A percentile compares a stretch with the other conserved stretches of the same genome.
These are phyloP conservation scores for Termitomyces sp. DNA, from an alignment of 768 basidiomycete species.

Conservation along the genomic window DNA sequence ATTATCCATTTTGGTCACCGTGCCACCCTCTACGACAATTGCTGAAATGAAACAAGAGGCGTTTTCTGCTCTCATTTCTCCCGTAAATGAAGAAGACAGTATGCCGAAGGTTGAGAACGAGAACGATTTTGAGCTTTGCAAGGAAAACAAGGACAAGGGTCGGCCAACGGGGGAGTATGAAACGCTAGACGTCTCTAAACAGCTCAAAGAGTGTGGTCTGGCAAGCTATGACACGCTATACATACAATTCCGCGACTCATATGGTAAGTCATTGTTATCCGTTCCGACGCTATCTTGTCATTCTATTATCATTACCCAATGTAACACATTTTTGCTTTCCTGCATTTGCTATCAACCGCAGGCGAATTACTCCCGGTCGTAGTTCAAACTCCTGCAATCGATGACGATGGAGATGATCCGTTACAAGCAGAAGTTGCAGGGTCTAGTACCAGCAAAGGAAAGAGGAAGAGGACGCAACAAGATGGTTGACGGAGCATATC, in stretches of 20 bases:
- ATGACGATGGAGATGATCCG: slow-evolving; percentile 57
- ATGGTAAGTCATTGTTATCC: slow-evolving; percentile 40
- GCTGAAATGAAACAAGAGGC: slow-evolving; percentile 57
- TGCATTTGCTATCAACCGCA: slow-evolving; percentile 21
- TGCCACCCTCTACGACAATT: slow-evolving; percentile 48
- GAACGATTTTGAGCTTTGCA: slow-evolving; percentile 57
- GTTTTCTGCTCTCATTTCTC: slow-evolving; percentile 51
- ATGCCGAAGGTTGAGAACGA: slow-evolving; percentile 23
- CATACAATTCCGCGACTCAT: slow-evolving; percentile 56
- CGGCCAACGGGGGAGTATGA: slow-evolving; percentile 48
- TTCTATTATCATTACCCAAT: slow-evolving; percentile 10
- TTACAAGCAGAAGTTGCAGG: slow-evolving; percentile 16
- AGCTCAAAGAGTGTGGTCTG: slow-evolving; percentile 44
- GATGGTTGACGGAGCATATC: slow-evolving; percentile 15
- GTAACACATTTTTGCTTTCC: slow-evolving; percentile 13
- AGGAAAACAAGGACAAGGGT: slow-evolving; percentile 45
- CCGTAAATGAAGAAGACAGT: slow-evolving; percentile 30
- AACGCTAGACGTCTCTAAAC: slow-evolving; percentile 35
- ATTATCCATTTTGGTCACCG: slow-evolving; percentile 56
- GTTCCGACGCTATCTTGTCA: slow-evolving; percentile 5
- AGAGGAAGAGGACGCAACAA: slow-evolving; percentile 62
- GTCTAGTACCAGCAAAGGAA: slow-evolving; percentile 47
- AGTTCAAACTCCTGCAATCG: slow-evolving; percentile 49
- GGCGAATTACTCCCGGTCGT: slow-evolving; percentile 57
- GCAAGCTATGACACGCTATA: slow-evolving; percentile 65